Base-by-base conservation (phyloP, 768 basidiomycete species). In the Asterophora lycoperdoides region DNA sequence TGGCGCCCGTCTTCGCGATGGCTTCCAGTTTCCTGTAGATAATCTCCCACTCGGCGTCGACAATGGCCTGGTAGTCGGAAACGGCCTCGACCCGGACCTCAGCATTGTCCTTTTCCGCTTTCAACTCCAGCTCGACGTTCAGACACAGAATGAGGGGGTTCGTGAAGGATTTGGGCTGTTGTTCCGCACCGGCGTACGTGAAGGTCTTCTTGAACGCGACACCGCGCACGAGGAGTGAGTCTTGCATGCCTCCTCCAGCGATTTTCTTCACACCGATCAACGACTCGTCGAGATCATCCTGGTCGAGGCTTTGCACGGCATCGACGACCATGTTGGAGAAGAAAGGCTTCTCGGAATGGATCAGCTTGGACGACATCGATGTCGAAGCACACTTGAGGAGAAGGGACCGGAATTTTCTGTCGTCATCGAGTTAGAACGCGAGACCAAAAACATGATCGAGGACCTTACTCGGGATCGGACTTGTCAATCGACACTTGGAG, bases 181-280 rank as follows among this genome's bases (percentile, higher is more conserved):
- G 96, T 64, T 99, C 96, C 15, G 96, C 96, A 40, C 96, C 96
- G 17, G 96, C 96, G 57, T 99, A 99, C 2, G 93, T 94, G 70
- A 99, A 99, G 0, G 96, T 99, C 74, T 99, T 99, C 69, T 97
- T 97, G 84, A 98, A 99, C 0, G 96, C 84, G 41, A 99, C 96
- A 33, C 96, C 95, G 48, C 74, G 71, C 62, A 99, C 77, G 37
- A 98, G 76, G 11, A 87, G 77, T 2, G 93, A 95, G 66, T 98
- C 96, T 68, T 97, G 93, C 85, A 96, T 89, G 51, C 90, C 96
- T 39, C 96, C 96, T 44, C 96, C 96, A 18, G 96, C 83, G 41
- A 98, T 89, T 74, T 97, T 96, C 74, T 98, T 97, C 46, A 96
- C 87, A 10, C 95, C 95, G 55, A 99, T 97, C 55, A 98, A 78